phyloP scores from a whole-genome alignment of 2,329 filamentous ascomycete species.

The Paecilomyces sp. region DNA sequence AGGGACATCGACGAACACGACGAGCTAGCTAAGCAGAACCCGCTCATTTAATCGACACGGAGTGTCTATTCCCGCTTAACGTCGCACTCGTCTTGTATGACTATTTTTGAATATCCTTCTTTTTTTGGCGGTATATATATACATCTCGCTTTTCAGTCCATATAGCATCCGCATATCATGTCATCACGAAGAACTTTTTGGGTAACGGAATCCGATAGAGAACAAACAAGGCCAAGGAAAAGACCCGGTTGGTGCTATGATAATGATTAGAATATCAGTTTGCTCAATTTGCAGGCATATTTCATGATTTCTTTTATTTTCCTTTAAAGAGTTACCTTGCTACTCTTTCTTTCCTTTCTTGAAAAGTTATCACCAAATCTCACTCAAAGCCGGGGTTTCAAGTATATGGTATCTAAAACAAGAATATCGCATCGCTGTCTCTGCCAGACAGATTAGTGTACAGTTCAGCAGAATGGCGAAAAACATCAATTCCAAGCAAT shows the following conservation, averaged over 20 bases:
- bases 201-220: constrained; percentile 13
- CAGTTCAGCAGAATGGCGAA: not conserved
- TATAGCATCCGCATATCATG: constrained; percentile 7
- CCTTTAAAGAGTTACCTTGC: not conserved
- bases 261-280: not conserved
- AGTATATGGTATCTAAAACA: not conserved
- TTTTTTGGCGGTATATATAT: constrained; percentile 10
- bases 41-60: constrained; percentile 17
- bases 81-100: not conserved
- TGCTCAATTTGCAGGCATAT: not conserved
- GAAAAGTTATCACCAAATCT: not conserved
- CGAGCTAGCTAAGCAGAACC: constrained; percentile 49
- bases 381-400: not conserved
- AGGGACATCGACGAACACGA: constrained; percentile 91
- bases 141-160: constrained; percentile 1
- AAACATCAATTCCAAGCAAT: not conserved
- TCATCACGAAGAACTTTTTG: constrained; percentile 10
- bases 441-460: not conserved
- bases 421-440: not conserved
- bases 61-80: not conserved
- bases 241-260: not conserved
- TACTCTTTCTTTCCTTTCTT: not conserved
- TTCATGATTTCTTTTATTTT: not conserved
- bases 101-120: not conserved
- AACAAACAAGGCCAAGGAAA: constrained; percentile 3